These are phyloP conservation scores for Coemansia pectinata DNA, from an alignment of 192 early-diverging fungal species.

Conservation along the genomic window DNA sequence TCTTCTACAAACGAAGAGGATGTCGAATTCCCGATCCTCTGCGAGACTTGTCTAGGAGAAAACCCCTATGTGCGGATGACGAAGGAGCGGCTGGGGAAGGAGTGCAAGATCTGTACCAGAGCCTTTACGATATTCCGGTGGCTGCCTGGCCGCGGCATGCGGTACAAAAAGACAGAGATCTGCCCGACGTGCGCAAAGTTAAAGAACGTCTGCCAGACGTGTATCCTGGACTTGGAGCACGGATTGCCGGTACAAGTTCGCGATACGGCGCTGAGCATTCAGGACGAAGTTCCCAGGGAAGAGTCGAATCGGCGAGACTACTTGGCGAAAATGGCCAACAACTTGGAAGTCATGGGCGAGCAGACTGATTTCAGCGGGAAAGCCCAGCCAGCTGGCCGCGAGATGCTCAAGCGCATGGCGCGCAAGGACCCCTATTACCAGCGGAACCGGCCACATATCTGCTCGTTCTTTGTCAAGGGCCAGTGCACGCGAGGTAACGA, in stretches of 20 bases:
- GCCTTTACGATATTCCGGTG: slow-evolving; percentile 98
- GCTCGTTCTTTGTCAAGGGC: slow-evolving; percentile 95
- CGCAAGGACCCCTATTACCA: slow-evolving; percentile 90
- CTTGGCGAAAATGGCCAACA: slow-evolving; percentile 74
- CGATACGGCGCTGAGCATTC: slow-evolving; percentile 78
- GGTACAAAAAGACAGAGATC: slow-evolving; percentile 98
- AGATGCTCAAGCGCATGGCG: slow-evolving; percentile 76
- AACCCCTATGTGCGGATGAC: slow-evolving; percentile 99
- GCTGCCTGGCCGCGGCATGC: slow-evolving; percentile 92
- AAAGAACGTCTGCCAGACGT: slow-evolving; percentile 99
- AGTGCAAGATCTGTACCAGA: slow-evolving; percentile 85
- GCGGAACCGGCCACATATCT: slow-evolving; percentile 87
- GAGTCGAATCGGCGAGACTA: slow-evolving; percentile 90
- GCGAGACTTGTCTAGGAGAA: slow-evolving; percentile 96
- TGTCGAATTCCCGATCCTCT: slow-evolving; percentile 81
- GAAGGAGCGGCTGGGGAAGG: slow-evolving; percentile 69
- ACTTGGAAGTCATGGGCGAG: slow-evolving; percentile 16
- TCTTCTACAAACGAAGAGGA: slow-evolving; percentile 9
- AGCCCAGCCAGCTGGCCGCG: slow-evolving; percentile 53
- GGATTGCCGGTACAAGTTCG: slow-evolving; percentile 92
- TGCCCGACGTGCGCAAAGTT: slow-evolving; percentile 97
- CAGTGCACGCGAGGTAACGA: slow-evolving; percentile 92
- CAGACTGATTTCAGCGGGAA: slow-evolving; percentile 36
- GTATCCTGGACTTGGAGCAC: slow-evolving; percentile 93
- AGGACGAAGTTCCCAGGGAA: slow-evolving; percentile 75